Evolutionary conservation across 495 filamentous ascomycete genomes (phyloP).

Genomic region (Astrothelium macrocarpum): DNA sequence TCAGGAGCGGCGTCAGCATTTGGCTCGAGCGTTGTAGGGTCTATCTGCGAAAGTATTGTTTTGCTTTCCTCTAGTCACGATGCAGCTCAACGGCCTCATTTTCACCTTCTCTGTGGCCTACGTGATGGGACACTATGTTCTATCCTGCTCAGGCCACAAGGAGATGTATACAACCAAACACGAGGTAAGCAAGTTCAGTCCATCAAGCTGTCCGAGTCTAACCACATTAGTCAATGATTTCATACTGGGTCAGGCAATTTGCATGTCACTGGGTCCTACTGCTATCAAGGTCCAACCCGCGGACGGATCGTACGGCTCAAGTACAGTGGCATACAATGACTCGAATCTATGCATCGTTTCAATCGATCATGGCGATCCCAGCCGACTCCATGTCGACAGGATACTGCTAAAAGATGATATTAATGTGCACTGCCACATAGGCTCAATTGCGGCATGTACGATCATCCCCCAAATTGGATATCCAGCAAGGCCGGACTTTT

Average conservation of each 20-base stretch:
- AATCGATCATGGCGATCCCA: background rate
- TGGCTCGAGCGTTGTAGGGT: background rate
- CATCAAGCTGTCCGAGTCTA: no score
- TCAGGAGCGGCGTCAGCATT: background rate
- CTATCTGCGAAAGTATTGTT: background rate
- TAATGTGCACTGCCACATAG: constrained; percentile 18
- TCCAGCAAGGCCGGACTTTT: constrained; percentile 24
- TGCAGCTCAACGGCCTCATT: background rate
- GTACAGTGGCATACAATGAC: constrained; percentile 20
- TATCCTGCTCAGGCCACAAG: background rate
- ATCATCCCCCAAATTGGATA: constrained; percentile 14
- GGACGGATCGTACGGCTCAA: background rate
- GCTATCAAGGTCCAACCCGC: background rate
- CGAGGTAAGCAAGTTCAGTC: no score
- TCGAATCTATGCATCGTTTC: constrained; percentile 14
- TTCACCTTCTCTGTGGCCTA: constrained; percentile 21
- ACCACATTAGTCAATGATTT: constrained; percentile 7
- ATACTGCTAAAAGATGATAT: constrained; percentile 25
- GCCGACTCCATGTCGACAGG: constrained; percentile 18
- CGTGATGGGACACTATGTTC: constrained; percentile 24
- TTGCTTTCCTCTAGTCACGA: background rate
- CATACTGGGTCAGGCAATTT: background rate
- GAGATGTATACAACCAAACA: no score
- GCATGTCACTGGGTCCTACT: background rate
- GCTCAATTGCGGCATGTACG: constrained; percentile 15